Evolutionary conservation across 2,329 filamentous ascomycete genomes (phyloP).

Genomic region (Cadophora sp.): DNA sequence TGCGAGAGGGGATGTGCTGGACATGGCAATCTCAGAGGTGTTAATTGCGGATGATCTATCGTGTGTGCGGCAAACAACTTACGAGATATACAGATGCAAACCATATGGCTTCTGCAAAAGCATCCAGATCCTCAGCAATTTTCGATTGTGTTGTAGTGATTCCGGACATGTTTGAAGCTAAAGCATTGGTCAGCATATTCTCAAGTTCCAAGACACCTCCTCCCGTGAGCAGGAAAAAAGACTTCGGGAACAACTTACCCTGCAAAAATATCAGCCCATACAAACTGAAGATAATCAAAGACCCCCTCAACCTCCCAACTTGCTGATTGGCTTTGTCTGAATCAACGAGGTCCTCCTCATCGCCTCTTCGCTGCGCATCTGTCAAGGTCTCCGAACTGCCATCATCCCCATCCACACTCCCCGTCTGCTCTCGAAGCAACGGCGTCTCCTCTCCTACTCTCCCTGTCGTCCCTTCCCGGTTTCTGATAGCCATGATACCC

Average conservation of each 20-base stretch:
- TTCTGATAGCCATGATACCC: slow-evolving; percentile 11
- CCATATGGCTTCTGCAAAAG: slow-evolving; percentile 78
- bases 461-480: slow-evolving; percentile 2
- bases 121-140: slow-evolving; percentile 77
- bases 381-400: slow-evolving; percentile 30
- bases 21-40: slow-evolving; percentile 50
- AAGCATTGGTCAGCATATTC: slow-evolving; percentile 15
- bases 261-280: slow-evolving; percentile 66
- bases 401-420: slow-evolving; percentile 26
- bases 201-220: not conserved
- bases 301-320: slow-evolving; percentile 44
- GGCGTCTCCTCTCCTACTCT: slow-evolving; percentile 33
- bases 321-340: slow-evolving; percentile 41
- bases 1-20: slow-evolving; percentile 69
- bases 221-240: not conserved
- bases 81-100: slow-evolving; percentile 79
- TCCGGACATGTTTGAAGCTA: slow-evolving; percentile 73
- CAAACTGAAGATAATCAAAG: slow-evolving; percentile 59
- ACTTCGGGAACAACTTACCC: slow-evolving; percentile 47
- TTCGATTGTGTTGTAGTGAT: slow-evolving; percentile 81
- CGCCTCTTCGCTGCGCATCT: slow-evolving; percentile 27
- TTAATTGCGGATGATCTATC: not conserved
- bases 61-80: slow-evolving; percentile 22
- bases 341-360: slow-evolving; percentile 35
- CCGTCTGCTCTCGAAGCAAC: slow-evolving; percentile 30